Percentiles rank a stretch among this genome's conserved stretches.
Conservation (phyloP, 1,284 basidiomycete species). For the Tilletia walkeri region DNA sequence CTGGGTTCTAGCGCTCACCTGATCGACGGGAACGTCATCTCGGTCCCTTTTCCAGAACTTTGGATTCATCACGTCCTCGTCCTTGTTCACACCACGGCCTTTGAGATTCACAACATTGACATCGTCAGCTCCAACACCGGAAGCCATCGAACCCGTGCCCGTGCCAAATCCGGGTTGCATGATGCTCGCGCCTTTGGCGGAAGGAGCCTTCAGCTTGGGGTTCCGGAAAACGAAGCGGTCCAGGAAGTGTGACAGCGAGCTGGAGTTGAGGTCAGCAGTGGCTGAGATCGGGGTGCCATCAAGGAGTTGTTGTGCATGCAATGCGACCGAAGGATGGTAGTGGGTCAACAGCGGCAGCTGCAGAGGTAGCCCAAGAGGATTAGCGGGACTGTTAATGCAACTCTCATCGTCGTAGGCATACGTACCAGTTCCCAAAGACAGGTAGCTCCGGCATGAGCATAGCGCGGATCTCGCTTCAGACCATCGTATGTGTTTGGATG, state of each 20-base stretch:
- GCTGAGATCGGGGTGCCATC: constrained; percentile 68
- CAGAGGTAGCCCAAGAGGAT: not conserved
- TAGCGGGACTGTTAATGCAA: too few species aligned
- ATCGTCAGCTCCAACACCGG: constrained; percentile 7
- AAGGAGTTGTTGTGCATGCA: constrained; percentile 81
- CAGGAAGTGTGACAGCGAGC: constrained; percentile 88
- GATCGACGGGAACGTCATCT: constrained; percentile 80
- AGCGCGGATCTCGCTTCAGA: constrained; percentile 83
- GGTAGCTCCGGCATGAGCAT: constrained; percentile 74
- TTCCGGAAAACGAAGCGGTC: constrained; percentile 91
- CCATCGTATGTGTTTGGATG: constrained; percentile 43
- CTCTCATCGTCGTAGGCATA: too few species aligned
- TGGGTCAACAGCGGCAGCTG: constrained; percentile 67
- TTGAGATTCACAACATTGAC: constrained; percentile 16
- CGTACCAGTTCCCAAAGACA: constrained; percentile 48
- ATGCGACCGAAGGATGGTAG: constrained; percentile 85
- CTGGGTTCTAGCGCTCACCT: constrained; percentile 61
- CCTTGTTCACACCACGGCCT: constrained; percentile 49
- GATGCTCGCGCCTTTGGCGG: constrained; percentile 65
- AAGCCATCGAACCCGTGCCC: constrained; percentile 36
- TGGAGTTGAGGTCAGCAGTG: constrained; percentile 81
- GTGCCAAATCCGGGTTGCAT: constrained; percentile 75
- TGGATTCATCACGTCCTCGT: constrained; percentile 70
- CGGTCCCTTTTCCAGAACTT: constrained; percentile 73
- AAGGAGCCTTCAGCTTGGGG: constrained; percentile 78